Base-by-base conservation (phyloP, 352 stramenopile species). In the Globisporangium canariense region DNA sequence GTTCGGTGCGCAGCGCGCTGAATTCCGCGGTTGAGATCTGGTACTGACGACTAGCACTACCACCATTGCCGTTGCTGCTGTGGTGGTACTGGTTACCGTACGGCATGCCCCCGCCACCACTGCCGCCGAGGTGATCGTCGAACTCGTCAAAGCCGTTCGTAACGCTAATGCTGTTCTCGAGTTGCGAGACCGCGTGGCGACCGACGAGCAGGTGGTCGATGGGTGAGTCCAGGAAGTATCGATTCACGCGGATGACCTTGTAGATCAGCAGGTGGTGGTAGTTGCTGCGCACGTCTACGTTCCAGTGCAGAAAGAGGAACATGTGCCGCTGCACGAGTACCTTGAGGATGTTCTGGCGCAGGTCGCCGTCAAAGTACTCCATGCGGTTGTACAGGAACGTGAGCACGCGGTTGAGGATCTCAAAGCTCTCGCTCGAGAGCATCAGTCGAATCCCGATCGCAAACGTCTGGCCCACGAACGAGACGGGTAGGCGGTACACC, bases 211-310 rank as follows among this genome's bases (percentile, higher is more conserved):
- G 47, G 18, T 83, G 78, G 46, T 93, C 84, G 34, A 90, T 82
- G 0, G 76, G 69, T 22, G 82, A 91, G 62, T 89, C 77, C 4
- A 93, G 64, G 18, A 87, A 59, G 54, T 83, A 86, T 2, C 84
- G 79, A 52, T 88, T 81, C 9, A 80, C 77, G 52, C 81, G 77
- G 0, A 79, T 65, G 22, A 89, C 65, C 32, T 79, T 83, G 64
- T 90, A 93, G 2, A 91, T 76, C 3, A 93, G 71, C 18, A 93
- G 18, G 66, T 93, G 84, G 43, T 93, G 84, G 62, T 93, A 93
- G 36, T 78, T 80, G 52, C 70, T 75, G 5, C 84, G 71, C 8
- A 93, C 84, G 38, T 91, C 84, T 4, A 62, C 65, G 60, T 93
- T 88, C 84, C 84, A 93, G 63, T 93, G 84, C 38, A 93, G 57